These are phyloP conservation scores for Onygena corvina DNA, from an alignment of 2,329 filamentous ascomycete species.

Conservation along the genomic window DNA sequence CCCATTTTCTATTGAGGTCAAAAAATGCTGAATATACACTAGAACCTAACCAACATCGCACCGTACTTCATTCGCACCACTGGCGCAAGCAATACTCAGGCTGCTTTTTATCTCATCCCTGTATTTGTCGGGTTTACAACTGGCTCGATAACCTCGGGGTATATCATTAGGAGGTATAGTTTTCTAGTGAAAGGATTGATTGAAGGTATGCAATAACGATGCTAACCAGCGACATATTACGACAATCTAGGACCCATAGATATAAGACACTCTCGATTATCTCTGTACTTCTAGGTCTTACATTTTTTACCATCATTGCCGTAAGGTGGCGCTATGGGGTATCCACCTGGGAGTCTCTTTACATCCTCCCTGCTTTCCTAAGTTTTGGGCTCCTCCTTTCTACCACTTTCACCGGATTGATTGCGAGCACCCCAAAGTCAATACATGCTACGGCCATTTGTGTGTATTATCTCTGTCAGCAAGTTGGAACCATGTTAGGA, in stretches of 20 bases:
- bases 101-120: not conserved
- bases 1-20: not conserved
- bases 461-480: conserved; percentile 5
- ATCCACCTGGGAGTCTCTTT: not conserved
- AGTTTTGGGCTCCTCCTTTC: not conserved
- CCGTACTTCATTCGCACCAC: conserved; percentile 6
- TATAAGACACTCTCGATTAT: conserved; percentile 4
- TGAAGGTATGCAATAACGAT: not conserved
- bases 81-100: not conserved
- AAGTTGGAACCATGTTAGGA: conserved; percentile 7
- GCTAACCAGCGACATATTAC: not conserved
- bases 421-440: not conserved
- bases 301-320: not conserved
- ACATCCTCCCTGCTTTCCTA: not conserved
- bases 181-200: too few relatives aligned
- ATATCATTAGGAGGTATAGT: not conserved
- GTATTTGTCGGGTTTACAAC: conserved; percentile 1
- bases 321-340: conserved; percentile 2
- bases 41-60: conserved; percentile 3
- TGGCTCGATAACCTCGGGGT: not conserved
- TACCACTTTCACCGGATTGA: not conserved
- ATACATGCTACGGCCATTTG: not conserved
- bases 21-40: not conserved
- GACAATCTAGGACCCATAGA: not conserved
- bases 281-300: not conserved